Evolutionary conservation across 495 filamentous ascomycete genomes (phyloP), one percentile per base, ranked within the genome.

Genomic region (Staphylotrichum longicolle): DNA sequence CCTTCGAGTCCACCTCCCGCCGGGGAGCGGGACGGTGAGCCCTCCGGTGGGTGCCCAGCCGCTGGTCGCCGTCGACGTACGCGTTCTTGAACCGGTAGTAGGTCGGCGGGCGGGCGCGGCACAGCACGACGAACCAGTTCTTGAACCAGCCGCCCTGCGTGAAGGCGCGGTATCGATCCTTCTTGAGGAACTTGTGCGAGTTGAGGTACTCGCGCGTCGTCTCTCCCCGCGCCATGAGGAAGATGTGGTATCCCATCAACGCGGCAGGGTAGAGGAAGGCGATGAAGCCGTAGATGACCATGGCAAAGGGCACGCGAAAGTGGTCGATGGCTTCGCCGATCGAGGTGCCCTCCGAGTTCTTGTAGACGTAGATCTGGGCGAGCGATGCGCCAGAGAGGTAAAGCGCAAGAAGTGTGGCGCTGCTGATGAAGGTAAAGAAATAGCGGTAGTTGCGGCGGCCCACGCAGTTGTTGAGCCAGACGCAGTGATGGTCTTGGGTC

Each of bases 381-480:
- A 96, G 79, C 49, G 83, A 89, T 7, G 89, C 86, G 15, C 83
- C 90, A 32, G 90, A 77, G 50, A 97, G 79, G 67, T 88, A 93
- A 15, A 93, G 68, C 0, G 85, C 84, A 3, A 97, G 79, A n/a
- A 96, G 60, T 2, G 90, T 91, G 11, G 81, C 85, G 20, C 85
- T 82, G 65, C 80, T 83, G 63, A 98, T 83, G 74, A 97, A 98
- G 20, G 88, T 83, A 68, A 97, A 96, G 74, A 98, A 98, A 68
- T 94, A 98, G 53, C 95, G 91, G 74, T 98, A 98, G 74, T 98
- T 98, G 57, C 94, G 90, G 40, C 95, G 89, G 6, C 94, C 94
- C 48, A 98, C 88, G 74, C 94, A 98, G 72, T 98, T 98, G 76
- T 98, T 98, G 54, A 98, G 85, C 95, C 95, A 98, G 27, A 98